Evolutionary conservation across 2,329 filamentous ascomycete genomes (phyloP), one percentile per base, ranked within the genome.

Genomic region (Aspergillus versicolor): DNA sequence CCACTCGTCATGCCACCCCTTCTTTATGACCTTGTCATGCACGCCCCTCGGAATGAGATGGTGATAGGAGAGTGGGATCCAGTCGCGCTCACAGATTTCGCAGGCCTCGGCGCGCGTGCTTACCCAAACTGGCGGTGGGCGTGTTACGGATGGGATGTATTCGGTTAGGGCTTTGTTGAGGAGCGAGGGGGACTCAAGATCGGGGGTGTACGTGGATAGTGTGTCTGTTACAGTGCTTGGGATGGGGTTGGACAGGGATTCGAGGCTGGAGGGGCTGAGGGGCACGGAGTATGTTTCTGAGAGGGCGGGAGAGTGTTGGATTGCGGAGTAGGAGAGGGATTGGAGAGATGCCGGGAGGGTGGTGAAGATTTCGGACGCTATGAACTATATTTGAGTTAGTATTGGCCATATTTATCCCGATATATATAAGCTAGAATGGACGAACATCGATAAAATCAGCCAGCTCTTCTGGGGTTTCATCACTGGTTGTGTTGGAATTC

Each of bases 1-100:
- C 71, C 90, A 89, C 61, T 86, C 84, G 3, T 82, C 82, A 76
- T 92, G 89, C 91, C 91, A 95, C 1, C 88, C 88, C 42, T 90
- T 80, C 78, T 89, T 91, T 40, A 91, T 71, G 3, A 84, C 90
- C 70, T 91, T 91, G 7, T 83, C 86, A 73, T 95, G 91, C 58
- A 91, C 86, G 43, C 84, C 82, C 41, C 85, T 83, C n/a, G 91
- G 91, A 53, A 96, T 92, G 43, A 96, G 77, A 75, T 95, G 91
- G 69, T 96, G 91, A 70, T 94, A 95, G 1, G 88, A 90, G 59
- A 94, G 74, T 8, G 85, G 84, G 21, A 94, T 84, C 84, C 89
- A 91, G 60, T 85, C 83, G 1, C 91, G 81, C 2, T 79, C 83
- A 71, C 91, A 95, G 22, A 95, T 82, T 76, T 96, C 91, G 73